Evolutionary conservation across 192 early-diverging fungal genomes (phyloP).

Genomic region (Linnemannia exigua): DNA sequence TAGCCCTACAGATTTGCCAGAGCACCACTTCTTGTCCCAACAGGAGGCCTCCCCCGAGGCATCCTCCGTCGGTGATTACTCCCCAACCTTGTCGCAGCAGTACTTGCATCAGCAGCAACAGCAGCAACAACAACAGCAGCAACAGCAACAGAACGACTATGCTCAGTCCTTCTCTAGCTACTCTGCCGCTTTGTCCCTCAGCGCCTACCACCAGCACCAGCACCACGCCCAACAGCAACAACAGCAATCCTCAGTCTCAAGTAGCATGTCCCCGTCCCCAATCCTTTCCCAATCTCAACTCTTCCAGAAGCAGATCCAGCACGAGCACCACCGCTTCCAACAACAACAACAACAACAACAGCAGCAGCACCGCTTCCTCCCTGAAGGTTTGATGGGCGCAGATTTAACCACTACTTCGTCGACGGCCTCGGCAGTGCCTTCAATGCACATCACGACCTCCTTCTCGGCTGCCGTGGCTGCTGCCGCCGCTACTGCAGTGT

Average conservation of each 20-base stretch:
- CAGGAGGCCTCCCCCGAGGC: constrained; percentile 23
- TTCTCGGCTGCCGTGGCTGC: constrained; percentile 2
- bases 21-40: constrained; percentile 26
- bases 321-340: constrained; percentile 34
- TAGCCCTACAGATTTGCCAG: constrained; percentile 38
- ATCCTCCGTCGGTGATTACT: constrained; percentile 18
- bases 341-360: constrained; percentile 34
- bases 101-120: constrained; percentile 1
- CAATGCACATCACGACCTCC: constrained; percentile 23
- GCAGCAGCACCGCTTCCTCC: constrained; percentile 13
- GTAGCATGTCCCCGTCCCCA: constrained; percentile 3
- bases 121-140: constrained; percentile 16
- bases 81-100: constrained; percentile 12
- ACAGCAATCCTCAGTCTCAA: not conserved
- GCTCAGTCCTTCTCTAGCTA: constrained; percentile 11
- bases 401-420: constrained; percentile 13
- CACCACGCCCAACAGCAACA: constrained; percentile 6
- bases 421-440: constrained; percentile 25
- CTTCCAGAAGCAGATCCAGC: constrained; percentile 45
- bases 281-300: constrained; percentile 18
- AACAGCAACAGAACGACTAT: constrained; percentile 6
- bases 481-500: not conserved
- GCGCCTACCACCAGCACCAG: constrained; percentile 6
- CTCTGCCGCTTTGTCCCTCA: constrained; percentile 17
- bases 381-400: constrained; percentile 6